Base-by-base conservation (phyloP, 2,329 filamentous ascomycete genomes). In the Colletotrichum sp. region DNA sequence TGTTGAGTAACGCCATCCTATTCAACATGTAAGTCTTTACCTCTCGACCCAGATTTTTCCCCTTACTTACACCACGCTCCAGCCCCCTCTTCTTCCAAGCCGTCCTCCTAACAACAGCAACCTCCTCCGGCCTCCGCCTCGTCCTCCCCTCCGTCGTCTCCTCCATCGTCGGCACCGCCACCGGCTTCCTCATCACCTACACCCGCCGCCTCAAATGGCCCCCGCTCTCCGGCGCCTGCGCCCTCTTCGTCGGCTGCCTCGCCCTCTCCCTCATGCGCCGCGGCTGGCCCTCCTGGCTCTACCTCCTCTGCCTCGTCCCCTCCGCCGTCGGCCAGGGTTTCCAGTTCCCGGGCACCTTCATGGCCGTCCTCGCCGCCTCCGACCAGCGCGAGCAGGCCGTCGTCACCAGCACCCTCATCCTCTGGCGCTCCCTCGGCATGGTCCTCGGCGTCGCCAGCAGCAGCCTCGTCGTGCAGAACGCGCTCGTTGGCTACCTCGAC, bases 11-110 rank as follows among this genome's bases (percentile, higher is more conserved):
- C 78, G 88, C 90, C 10, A 87, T 92, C 62, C 79, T 90, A 24
- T 92, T 92, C 80, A 92, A 92, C 81, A 87, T 90, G 87, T 88
- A 81, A 83, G 86, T 78, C 30, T 30, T 4, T 32, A 6, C 8
- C 36, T 34, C 18, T 48, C n/a, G 30, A n/a, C 16, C 62, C 65
- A 38, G 4, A 12, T 8, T 61, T 0, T 24, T 14, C 24, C 52
- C 52, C 43, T 24, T n/a, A 2, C 58, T 58, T 14, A 36, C 66
- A 72, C 43, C 10, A 48, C 43, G n/a, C 14, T 30, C 56, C 78
- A 91, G 91, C 7, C 94, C 94, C 1, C 86, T 96, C 9, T 96
- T 93, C 85, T 96, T 95, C 84, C 94, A 95, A 81, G 93, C 92
- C 48, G 93, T 95, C 30, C 91, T 94, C 63, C 88, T 94, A 67